Conservation (phyloP, 1,284 basidiomycete genomes). For the Butyriboletus pseudospeciosus region DNA sequence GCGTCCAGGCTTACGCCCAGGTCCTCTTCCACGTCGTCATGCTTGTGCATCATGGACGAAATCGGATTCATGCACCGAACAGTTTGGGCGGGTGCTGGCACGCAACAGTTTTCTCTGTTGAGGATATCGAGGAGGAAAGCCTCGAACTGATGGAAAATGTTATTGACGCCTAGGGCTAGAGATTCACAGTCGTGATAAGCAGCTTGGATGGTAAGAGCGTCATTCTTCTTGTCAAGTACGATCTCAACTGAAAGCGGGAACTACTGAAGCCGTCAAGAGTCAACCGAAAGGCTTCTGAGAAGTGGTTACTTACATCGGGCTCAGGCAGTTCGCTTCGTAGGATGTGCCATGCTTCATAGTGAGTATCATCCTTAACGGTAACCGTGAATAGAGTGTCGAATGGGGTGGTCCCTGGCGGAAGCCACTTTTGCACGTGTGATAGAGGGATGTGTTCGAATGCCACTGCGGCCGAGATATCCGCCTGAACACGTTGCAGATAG, state of each 20-base stretch:
- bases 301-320: conserved; percentile 39
- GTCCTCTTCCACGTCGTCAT: not conserved
- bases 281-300: not conserved
- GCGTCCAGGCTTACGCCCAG: conserved; percentile 3
- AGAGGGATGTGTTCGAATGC: conserved; percentile 44
- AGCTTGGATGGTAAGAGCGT: conserved; percentile 11
- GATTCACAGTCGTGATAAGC: conserved; percentile 17
- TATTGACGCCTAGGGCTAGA: conserved; percentile 8
- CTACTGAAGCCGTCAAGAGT: conserved; percentile 23
- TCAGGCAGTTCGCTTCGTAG: conserved; percentile 40
- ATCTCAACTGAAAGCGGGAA: conserved; percentile 46
- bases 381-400: conserved; percentile 48
- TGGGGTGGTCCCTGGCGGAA: conserved; percentile 35
- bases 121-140: conserved; percentile 15
- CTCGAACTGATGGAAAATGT: conserved; percentile 21
- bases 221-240: conserved; percentile 32
- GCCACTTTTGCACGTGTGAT: conserved; percentile 45
- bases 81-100: not conserved
- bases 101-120: not conserved
- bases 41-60: not conserved
- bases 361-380: conserved; percentile 33
- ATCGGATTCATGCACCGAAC: not conserved
- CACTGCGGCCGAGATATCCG: conserved; percentile 36
- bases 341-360: conserved; percentile 27
- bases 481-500: conserved; percentile 36